Base-by-base conservation (phyloP, 140 eudicot genomes). In the Flaveria floridana region DNA sequence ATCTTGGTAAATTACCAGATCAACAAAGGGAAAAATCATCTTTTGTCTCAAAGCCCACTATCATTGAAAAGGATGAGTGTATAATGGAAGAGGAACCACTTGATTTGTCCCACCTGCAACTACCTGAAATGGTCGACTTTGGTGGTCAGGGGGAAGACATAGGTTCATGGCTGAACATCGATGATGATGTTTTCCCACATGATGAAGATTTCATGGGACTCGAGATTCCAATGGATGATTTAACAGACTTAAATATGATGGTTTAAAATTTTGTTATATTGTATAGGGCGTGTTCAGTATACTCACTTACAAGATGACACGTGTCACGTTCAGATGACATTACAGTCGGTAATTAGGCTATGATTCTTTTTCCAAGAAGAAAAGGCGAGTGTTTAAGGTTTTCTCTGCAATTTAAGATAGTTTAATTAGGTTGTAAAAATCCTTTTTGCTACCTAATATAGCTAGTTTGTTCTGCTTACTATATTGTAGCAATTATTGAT, bases 181-280 rank as follows among this genome's bases (percentile, higher is more conserved):
- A 84, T 3, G 96, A 90, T 56, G 96, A 87, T 3, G 86, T 84
- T 4, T 76, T 87, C 41, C 41, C 41, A 18, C 96, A 81, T 73
- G 96, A 89, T 79, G 76, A 83, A 8, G 94, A 87, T 75, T 85
- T 77, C 70, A 80, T 85, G 87, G 96, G 94, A 66, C 96, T 90
- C 50, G 96, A 84, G 78, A 87, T 90, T 78, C 96, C 96, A 26
- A 90, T 87, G 96, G 96, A 90, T 85, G 96, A 90, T 84, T 82
- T 90, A 73, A 48, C 96, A 44, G 94, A 87, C 61, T 76, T 90
- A 58, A 90, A 87, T 79, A 89, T 91, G 97, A 85, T 91, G 94
- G 91, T 89, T 62, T 91, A 82, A 86, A 65, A 76, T 71, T 61
- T 62, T 74, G 71, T 16, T 16, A 37, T 65, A 80, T 65, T 75